Conservation (phyloP, 352 stramenopile species). For the Phytophthora multivora region DNA sequence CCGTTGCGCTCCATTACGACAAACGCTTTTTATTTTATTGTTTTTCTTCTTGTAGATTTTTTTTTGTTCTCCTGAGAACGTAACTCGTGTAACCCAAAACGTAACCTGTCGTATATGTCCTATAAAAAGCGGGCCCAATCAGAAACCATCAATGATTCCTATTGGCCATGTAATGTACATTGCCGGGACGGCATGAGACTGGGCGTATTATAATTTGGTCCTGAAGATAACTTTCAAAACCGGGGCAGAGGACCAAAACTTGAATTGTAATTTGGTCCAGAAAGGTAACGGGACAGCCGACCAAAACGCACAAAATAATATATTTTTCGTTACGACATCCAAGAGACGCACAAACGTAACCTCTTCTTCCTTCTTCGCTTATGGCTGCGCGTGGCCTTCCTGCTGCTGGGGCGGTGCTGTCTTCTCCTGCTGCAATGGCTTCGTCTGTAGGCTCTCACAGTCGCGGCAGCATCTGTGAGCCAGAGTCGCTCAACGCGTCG, state of each 20-base stretch:
- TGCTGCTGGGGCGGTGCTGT: slow-evolving; percentile 8
- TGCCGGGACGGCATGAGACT: too few species aligned
- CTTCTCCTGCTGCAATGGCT: slow-evolving; percentile 10
- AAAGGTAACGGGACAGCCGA: too few species aligned
- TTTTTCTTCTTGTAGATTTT: background rate
- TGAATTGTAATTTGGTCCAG: too few species aligned
- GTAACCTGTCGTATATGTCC: too few species aligned
- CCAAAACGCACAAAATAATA: too few species aligned
- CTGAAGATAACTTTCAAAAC: too few species aligned
- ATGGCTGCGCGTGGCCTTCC: slow-evolving; percentile 18
- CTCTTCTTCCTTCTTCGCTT: background rate
- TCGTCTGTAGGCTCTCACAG: slow-evolving; percentile 4
- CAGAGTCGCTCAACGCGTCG: slow-evolving; percentile 12
- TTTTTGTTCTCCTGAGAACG: slow-evolving; percentile 17
- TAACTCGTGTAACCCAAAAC: background rate
- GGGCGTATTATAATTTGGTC: too few species aligned
- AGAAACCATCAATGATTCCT: too few species aligned
- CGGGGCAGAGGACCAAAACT: too few species aligned
- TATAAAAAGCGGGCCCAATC: too few species aligned
- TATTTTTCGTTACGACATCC: slow-evolving; percentile 14
- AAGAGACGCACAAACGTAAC: slow-evolving; percentile 17
- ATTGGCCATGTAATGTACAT: too few species aligned
- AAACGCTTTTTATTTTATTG: too few species aligned
- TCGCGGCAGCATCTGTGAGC: slow-evolving; percentile 15
- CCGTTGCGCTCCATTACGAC: slow-evolving; percentile 63